phyloP scores from a whole-genome alignment of 2,329 filamentous ascomycete genomes.

The Seiridium unicorne region DNA sequence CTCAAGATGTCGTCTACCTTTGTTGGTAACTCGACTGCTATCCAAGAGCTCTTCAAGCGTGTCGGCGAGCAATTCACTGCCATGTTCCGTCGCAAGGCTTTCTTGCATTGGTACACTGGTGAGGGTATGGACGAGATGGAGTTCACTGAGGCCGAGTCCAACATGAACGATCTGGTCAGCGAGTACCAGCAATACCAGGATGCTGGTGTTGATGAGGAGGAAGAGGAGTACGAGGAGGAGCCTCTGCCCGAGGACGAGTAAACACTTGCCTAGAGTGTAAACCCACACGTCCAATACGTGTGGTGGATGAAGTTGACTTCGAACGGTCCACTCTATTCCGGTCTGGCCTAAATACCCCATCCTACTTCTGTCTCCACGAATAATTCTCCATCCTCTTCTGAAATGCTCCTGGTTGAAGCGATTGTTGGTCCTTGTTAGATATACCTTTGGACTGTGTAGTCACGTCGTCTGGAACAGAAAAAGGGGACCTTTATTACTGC shows the following conservation, averaged over 20 bases:
- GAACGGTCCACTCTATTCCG: not conserved
- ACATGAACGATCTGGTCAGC: constrained; percentile 99
- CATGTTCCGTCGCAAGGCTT: constrained; percentile 99
- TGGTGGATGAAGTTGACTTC: not conserved
- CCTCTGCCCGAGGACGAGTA: constrained; percentile 70
- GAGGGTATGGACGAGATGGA: constrained; percentile 99
- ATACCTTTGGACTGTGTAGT: constrained; percentile 28
- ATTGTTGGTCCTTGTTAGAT: constrained; percentile 26
- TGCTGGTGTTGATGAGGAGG: constrained; percentile 92
- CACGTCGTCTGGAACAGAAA: constrained; percentile 14
- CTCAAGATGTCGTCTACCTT: constrained; percentile 99
- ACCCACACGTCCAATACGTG: not conserved
- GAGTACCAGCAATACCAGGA: constrained; percentile 99
- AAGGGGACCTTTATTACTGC: constrained; percentile 23
- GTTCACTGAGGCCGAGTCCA: constrained; percentile 99
- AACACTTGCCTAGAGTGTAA: constrained; percentile 1
- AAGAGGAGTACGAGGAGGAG: constrained; percentile 94
- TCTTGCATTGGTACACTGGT: constrained; percentile 99
- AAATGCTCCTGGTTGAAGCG: constrained; percentile 17
- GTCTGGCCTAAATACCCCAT: constrained; percentile 3
- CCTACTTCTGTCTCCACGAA: constrained; percentile 5
- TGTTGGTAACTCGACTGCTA: constrained; percentile 98
- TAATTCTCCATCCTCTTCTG: constrained; percentile 10
- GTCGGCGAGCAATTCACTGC: constrained; percentile 99
- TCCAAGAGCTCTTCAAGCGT: constrained; percentile 99